A percentile compares a stretch with the other conserved stretches of the same genome.
Evolutionary conservation across 768 basidiomycete genomes (phyloP).

Genomic region (Boletales sp.): DNA sequence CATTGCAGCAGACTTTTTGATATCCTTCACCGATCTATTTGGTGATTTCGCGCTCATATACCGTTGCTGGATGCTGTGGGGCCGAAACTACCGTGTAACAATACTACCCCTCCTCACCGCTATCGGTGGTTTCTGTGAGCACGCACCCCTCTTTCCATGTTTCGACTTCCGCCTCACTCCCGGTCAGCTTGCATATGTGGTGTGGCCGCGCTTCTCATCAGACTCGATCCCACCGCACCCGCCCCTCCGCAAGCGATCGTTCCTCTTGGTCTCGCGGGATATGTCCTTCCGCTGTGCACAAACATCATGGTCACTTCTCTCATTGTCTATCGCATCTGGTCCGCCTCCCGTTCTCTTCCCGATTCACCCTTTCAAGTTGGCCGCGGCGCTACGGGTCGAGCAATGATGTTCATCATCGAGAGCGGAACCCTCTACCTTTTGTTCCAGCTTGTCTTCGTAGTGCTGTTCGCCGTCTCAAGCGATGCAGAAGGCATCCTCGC

Average conservation of each 20-base stretch:
- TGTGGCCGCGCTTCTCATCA: constrained; percentile 27
- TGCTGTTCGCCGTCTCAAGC: constrained; percentile 32
- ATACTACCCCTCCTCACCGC: constrained; percentile 34
- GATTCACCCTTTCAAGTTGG: constrained; percentile 11
- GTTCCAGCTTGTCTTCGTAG: constrained; percentile 39
- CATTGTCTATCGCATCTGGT: constrained; percentile 40
- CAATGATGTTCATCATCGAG: constrained; percentile 36
- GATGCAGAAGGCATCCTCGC: constrained; percentile 35
- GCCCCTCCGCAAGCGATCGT: constrained; percentile 33
- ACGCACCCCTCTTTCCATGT: neutral
- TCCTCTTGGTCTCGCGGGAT: constrained; percentile 36
- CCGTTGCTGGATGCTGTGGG: constrained; percentile 43
- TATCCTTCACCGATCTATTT: constrained; percentile 35
- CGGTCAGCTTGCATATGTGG: constrained; percentile 29
- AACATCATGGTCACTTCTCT: constrained; percentile 41
- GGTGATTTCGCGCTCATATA: constrained; percentile 36
- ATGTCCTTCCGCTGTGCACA: constrained; percentile 38
- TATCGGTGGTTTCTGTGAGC: constrained; percentile 33
- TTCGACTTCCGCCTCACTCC: neutral
- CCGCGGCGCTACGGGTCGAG: constrained; percentile 19
- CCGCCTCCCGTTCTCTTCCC: constrained; percentile 13
- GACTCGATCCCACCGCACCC: constrained; percentile 27
- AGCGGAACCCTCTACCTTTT: constrained; percentile 39
- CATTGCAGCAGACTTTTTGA: constrained; percentile 33
- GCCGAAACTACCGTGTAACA: constrained; percentile 29